A percentile compares a stretch with the other conserved stretches of the same genome.
Conservation (phyloP, 108 stramenopile species). For the Mayamaea pseudoterrestris region DNA sequence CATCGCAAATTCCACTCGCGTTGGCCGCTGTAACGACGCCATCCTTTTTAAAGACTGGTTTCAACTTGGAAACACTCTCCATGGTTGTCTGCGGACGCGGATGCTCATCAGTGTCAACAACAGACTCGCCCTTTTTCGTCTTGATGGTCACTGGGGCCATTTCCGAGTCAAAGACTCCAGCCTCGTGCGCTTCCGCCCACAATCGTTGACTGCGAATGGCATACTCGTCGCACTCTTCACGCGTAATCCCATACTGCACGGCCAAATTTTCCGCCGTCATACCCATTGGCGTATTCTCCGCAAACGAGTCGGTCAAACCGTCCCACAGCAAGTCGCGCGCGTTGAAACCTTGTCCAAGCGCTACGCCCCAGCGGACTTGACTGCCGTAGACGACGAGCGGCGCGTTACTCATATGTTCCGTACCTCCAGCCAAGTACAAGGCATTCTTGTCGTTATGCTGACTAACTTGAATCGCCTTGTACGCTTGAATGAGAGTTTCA, state of each 20-base stretch:
- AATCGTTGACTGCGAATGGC: constrained; percentile 76
- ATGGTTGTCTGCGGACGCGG: constrained; percentile 82
- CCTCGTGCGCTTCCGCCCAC: constrained; percentile 64
- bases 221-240: constrained; percentile 86
- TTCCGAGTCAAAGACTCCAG: constrained; percentile 83
- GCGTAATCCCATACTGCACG: constrained; percentile 76
- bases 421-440: constrained; percentile 89
- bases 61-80: constrained; percentile 79
- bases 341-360: constrained; percentile 71
- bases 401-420: constrained; percentile 96
- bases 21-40: constrained; percentile 94
- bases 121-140: constrained; percentile 62
- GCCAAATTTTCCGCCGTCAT: constrained; percentile 97
- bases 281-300: constrained; percentile 86
- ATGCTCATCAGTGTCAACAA: constrained; percentile 90
- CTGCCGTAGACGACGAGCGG: constrained; percentile 78
- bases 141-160: constrained; percentile 87
- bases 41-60: constrained; percentile 84
- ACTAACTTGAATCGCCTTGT: constrained; percentile 77
- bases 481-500: constrained; percentile 88
- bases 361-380: constrained; percentile 80
- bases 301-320: constrained; percentile 84
- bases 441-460: too few relatives aligned
- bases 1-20: constrained; percentile 96
- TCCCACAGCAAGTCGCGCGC: constrained; percentile 67